Percentiles rank a stretch among this genome's conserved stretches.
Conservation (phyloP, 2,329 filamentous ascomycete species). For the Curvularia sp. region DNA sequence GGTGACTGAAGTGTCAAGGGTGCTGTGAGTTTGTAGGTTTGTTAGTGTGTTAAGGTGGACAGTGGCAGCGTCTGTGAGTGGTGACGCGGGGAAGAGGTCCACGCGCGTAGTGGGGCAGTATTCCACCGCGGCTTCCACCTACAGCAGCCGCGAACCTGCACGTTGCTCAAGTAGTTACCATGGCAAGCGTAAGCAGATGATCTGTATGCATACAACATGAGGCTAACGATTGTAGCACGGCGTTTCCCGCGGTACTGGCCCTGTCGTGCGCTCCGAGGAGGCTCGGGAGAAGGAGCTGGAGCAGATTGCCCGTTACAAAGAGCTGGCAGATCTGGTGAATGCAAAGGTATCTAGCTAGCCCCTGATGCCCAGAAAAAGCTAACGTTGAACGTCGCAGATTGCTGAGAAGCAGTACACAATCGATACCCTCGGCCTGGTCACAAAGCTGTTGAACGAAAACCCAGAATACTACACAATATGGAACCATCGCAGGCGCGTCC, state of each 20-base stretch:
- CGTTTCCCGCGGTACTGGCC: constrained; percentile 67
- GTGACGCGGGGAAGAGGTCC: constrained; percentile 32
- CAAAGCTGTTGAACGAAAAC: constrained; percentile 76
- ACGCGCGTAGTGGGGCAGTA: constrained; percentile 40
- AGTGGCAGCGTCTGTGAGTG: constrained; percentile 23
- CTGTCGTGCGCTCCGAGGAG: constrained; percentile 69
- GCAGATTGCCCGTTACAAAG: constrained; percentile 77
- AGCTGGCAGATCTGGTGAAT: constrained; percentile 72
- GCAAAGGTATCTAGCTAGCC: constrained; percentile 60
- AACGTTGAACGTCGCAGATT: constrained; percentile 42
- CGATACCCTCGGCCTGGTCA: constrained; percentile 70
- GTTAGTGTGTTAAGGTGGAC: constrained; percentile 15
- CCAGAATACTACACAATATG: constrained; percentile 91
- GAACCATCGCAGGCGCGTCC: constrained; percentile 80
- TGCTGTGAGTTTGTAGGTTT: constrained; percentile 17
- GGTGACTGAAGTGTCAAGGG: constrained; percentile 30
- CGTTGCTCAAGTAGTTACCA: constrained; percentile 23
- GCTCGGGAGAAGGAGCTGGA: constrained; percentile 73
- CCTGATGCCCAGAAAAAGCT: neutral
- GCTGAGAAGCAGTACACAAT: constrained; percentile 57
- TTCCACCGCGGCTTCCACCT: constrained; percentile 31
- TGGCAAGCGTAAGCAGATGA: constrained; percentile 51
- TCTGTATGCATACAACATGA: neutral
- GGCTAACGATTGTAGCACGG: constrained; percentile 71
- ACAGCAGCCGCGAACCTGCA: constrained; percentile 22